Percentiles rank a stretch among this genome's conserved stretches.
Evolutionary conservation across 345 rosid species (phyloP).

Genomic region (Sisymbrium irio): DNA sequence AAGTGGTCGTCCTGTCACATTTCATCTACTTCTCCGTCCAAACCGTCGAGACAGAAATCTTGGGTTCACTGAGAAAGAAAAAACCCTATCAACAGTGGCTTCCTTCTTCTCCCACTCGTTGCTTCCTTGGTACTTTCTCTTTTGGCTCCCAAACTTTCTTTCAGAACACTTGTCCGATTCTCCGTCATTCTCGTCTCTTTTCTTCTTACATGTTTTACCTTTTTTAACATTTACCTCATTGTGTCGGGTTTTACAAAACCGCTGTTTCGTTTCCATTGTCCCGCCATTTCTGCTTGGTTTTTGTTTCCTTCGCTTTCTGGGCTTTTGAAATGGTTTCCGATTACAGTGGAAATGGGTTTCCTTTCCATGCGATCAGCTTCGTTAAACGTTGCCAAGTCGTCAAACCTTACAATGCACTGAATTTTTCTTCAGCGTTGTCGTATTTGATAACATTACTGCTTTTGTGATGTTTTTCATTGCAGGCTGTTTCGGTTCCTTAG

Average conservation of each 20-base stretch:
- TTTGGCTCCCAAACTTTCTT: neutral
- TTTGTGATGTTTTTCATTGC: neutral
- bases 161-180: neutral
- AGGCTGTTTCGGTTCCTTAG: conserved; percentile 26
- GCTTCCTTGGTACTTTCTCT: conserved; percentile 21
- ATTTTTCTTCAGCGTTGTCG: neutral
- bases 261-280: neutral
- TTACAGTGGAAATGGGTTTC: neutral
- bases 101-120: conserved; percentile 32
- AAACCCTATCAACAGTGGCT: conserved; percentile 10
- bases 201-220: neutral
- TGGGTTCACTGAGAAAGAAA: neutral
- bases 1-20: neutral
- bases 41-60: neutral
- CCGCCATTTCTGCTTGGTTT: conserved; percentile 20
- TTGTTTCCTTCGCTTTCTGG: neutral
- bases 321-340: neutral
- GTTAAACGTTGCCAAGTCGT: conserved; percentile 15
- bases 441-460: neutral
- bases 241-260: conserved; percentile 21
- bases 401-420: neutral
- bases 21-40: neutral
- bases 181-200: neutral
- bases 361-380: neutral
- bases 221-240: conserved; percentile 10